Conservation (phyloP, 306 rosid species). For the Senna siamea region DNA sequence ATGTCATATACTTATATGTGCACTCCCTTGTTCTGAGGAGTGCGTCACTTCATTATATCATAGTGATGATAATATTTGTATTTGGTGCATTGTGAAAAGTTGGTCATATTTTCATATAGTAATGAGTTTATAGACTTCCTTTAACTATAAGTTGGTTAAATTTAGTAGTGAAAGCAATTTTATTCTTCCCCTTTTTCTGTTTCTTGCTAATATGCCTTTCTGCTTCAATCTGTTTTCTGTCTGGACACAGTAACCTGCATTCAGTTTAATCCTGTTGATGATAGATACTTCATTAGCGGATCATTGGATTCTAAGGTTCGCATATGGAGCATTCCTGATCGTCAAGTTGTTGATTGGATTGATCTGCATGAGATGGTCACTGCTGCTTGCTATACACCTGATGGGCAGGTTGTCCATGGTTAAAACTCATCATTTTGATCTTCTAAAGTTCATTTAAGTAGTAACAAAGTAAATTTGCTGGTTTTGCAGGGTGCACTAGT, state of each 20-base stretch:
- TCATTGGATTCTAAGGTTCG: conserved; percentile 92
- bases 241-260: conserved; percentile 87
- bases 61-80: neutral
- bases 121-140: conserved; percentile 7
- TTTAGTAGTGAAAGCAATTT: conserved; percentile 26
- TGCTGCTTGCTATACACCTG: conserved; percentile 89
- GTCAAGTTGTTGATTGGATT: conserved; percentile 85
- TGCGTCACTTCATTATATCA: neutral
- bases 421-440: conserved; percentile 9
- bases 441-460: neutral
- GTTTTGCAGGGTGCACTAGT: conserved; percentile 78
- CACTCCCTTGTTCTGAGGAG: conserved; percentile 1
- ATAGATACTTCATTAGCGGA: conserved; percentile 92
- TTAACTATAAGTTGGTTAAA: neutral
- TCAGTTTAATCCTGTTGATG: conserved; percentile 95
- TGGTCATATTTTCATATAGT: neutral
- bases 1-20: conserved; percentile 11
- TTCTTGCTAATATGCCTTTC: conserved; percentile 43
- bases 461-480: conserved; percentile 40
- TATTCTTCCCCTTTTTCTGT: conserved; percentile 15
- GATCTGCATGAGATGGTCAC: conserved; percentile 94
- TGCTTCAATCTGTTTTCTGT: conserved; percentile 46
- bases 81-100: neutral
- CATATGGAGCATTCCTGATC: conserved; percentile 92
- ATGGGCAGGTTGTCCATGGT: conserved; percentile 77